Conservation (phyloP, 164 flowering plant genomes). For the Paratinospora sagittata region DNA sequence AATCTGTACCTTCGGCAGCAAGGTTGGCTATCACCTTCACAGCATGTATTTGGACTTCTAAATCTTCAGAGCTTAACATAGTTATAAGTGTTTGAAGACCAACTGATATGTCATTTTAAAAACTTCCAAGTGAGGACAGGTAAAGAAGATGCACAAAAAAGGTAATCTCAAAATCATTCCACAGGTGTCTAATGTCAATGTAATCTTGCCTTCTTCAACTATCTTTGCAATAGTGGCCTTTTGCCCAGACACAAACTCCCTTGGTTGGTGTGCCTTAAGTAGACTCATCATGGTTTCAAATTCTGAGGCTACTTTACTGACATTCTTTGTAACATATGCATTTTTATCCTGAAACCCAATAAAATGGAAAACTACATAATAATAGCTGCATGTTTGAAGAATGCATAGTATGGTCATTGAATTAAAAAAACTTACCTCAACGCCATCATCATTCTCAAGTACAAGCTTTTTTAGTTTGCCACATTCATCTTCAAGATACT, state of each 20-base stretch:
- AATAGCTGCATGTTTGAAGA: not conserved
- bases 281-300: constrained; percentile 21
- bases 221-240: constrained; percentile 66
- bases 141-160: constrained; percentile 7
- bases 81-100: constrained; percentile 70
- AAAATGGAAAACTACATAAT: constrained; percentile 8
- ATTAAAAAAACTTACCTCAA: constrained; percentile 42
- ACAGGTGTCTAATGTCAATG: not conserved
- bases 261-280: constrained; percentile 32
- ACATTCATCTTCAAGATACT: constrained; percentile 54
- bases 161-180: not conserved
- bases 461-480: constrained; percentile 39
- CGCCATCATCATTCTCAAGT: constrained; percentile 36
- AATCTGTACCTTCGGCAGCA: constrained; percentile 79
- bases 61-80: constrained; percentile 60
- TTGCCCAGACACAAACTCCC: constrained; percentile 43
- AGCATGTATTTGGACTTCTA: constrained; percentile 78
- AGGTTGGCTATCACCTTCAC: constrained; percentile 90
- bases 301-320: constrained; percentile 30
- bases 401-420: not conserved
- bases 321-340: constrained; percentile 33
- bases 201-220: constrained; percentile 76
- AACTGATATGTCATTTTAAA: constrained; percentile 39
- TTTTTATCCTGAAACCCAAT: constrained; percentile 43
- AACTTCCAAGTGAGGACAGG: constrained; percentile 16